Evolutionary conservation across 1,284 basidiomycete genomes (phyloP), one percentile per base, ranked within the genome.

Genomic region (Cryptococcus hybrid): DNA sequence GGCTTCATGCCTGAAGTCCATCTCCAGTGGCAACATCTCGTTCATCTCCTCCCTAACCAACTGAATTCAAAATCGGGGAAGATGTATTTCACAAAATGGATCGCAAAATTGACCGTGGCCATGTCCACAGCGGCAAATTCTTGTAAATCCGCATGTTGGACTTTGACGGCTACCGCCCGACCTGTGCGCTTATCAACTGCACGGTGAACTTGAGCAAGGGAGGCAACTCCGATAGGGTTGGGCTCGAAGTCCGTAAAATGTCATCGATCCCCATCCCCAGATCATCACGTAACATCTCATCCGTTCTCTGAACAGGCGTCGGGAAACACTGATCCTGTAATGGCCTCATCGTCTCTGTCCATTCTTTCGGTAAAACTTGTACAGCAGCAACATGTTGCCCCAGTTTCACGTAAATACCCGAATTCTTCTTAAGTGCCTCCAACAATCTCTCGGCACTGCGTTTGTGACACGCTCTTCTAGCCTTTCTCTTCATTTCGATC

Each of bases 31-130:
- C 44, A 96, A 79, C 77, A 93, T 94, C 67, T 88, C 85, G 52
- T 89, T 85, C 90, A 95, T 93, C 79, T 96, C 93, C 70, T 92
- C 88, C 2, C 88, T 7, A 98, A 83, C 95, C 94, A 98, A 0
- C 88, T 88, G 70, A 98, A 93, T 74, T 96, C 94, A 68, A 79
- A 80, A 43, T 78, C 75, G 18, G 84, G 84, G 63, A 84, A 83
- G 80, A 90, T 86, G 61, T 85, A 85, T 74, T 95, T 96, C 66
- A 99, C 88, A 84, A 90, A 88, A 34, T 86, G 85, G 57, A 85
- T 82, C 24, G 82, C 82, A 56, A 79, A 62, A 55, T 73, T 73
- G 61, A 77, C 68, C 12, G 74, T 80, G 2, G 69, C 68, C 65
- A 80, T 77, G 61, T 97, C 92, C 15, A 98, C 89, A 80, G 89